A percentile compares a stretch with the other conserved stretches of the same genome.
Conservation (phyloP, 805 yeast genomes). For the Yarrowia keelungensis region DNA sequence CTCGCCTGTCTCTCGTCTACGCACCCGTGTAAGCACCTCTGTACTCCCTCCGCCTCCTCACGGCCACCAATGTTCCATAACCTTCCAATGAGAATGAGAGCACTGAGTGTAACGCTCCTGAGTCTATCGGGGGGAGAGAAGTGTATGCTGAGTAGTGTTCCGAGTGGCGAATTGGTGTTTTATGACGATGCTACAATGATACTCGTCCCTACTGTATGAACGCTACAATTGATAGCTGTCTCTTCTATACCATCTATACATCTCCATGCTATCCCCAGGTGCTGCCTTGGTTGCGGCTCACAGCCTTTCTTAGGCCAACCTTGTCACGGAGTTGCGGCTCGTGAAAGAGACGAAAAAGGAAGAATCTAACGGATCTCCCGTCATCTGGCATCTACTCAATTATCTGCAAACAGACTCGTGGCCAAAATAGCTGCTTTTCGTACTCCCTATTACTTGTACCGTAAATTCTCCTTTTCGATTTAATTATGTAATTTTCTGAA, state of each 20-base stretch:
- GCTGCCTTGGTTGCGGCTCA: slow-evolving; percentile 8
- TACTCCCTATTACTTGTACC: too few relatives aligned
- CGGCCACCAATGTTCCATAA: slow-evolving; percentile 4
- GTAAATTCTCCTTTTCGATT: too few relatives aligned
- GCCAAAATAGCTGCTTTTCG: too few relatives aligned
- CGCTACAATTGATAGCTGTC: too few relatives aligned
- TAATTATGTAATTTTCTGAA: too few relatives aligned
- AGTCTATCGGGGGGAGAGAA: not conserved
- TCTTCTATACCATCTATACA: too few relatives aligned
- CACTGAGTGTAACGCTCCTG: not conserved
- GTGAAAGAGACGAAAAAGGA: slow-evolving; percentile 1
- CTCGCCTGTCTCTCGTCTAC: not conserved
- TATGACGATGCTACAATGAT: too few relatives aligned
- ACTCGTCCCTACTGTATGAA: too few relatives aligned
- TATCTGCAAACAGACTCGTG: too few relatives aligned
- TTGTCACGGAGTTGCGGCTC: slow-evolving; percentile 8
- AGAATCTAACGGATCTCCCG: not conserved
- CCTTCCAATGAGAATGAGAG: slow-evolving; percentile 4
- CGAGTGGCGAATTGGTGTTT: too few relatives aligned
- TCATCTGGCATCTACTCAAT: not conserved
- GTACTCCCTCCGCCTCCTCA: too few relatives aligned
- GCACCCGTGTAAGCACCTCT: not conserved
- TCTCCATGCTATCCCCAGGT: not conserved
- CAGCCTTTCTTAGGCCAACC: slow-evolving; percentile 7
- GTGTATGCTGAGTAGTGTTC: too few relatives aligned